Base-by-base conservation (phyloP, 2,329 filamentous ascomycete species). In the Hysterium pulicare region DNA sequence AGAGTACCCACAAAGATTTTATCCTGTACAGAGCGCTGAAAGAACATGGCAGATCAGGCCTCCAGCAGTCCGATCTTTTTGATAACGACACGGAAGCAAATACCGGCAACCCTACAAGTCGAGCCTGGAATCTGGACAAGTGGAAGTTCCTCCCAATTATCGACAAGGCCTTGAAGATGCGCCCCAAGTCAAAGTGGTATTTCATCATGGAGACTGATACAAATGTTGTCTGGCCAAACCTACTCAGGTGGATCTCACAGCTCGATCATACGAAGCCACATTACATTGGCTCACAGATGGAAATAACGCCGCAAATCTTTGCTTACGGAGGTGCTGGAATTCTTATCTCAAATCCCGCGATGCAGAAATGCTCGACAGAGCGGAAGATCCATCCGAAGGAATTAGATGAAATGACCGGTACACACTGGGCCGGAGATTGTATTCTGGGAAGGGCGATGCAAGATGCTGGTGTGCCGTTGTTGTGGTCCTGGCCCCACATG, bases 101-200 rank as follows among this genome's bases (percentile, higher is more conserved):
- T 37, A 64, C 61, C 9, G 56, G 59, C 9, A 64, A 64, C 16
- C 48, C 49, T 6, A 59, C 66, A 44, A 71, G 55, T 38, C 32
- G 17, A 17, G 75, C 73, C 26, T 79, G 76, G 75, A 73, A 71
- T 47, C 63, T 79, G 21, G 77, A 80, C 55, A 77, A 78, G 51
- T 79, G 76, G 74, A 80, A 80, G 59, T 79, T 79, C 57, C 65
- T 79, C 40, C 77, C 76, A 28, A 73, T 79, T 67, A 71, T 76
- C 3, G 72, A 77, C 46, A 75, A 76, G 58, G 72, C 75, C 0
- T 68, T 73, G 44, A 53, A 55, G 11, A 40, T 66, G 36, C 59
- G 58, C 37, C 64, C 63, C 17, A 57, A 58, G 36, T 61, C 58
- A 31, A 61, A 66, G 45, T 68, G 64, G 64, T 68, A 62, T 40